phyloP scores from a whole-genome alignment of 768 basidiomycete species.

The Rhizopogon rudus region DNA sequence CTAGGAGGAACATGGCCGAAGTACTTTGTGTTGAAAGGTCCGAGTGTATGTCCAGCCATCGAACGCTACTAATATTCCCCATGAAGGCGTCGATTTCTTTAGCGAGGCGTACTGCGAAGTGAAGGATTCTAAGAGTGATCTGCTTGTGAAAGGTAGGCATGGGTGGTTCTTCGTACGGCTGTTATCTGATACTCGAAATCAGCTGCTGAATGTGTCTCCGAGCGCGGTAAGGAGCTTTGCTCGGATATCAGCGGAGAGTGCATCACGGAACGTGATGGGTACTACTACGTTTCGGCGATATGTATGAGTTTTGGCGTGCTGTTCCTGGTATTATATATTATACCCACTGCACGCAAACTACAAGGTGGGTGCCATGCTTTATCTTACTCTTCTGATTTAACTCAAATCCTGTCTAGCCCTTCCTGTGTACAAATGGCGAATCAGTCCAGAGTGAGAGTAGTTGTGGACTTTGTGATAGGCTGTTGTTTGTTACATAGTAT shows the following conservation, averaged over 20 bases:
- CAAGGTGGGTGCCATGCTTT: slow-evolving; percentile 57
- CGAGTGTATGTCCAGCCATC: slow-evolving; percentile 1
- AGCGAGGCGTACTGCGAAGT: slow-evolving; percentile 82
- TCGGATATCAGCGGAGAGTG: slow-evolving; percentile 73
- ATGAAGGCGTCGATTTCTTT: slow-evolving; percentile 79
- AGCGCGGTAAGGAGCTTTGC: slow-evolving; percentile 82
- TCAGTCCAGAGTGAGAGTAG: slow-evolving; percentile 32
- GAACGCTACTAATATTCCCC: slow-evolving; percentile 7
- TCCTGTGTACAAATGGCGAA: slow-evolving; percentile 68
- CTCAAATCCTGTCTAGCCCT: slow-evolving; percentile 39
- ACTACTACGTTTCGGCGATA: slow-evolving; percentile 78
- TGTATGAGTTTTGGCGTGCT: slow-evolving; percentile 76
- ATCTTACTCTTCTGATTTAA: not conserved
- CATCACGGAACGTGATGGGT: slow-evolving; percentile 84
- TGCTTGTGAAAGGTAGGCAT: slow-evolving; percentile 49
- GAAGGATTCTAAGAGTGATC: slow-evolving; percentile 46
- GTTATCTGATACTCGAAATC: slow-evolving; percentile 9
- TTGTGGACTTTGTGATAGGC: not conserved
- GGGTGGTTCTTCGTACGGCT: slow-evolving; percentile 2
- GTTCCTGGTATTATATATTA: slow-evolving; percentile 69
- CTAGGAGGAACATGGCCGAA: slow-evolving; percentile 98
- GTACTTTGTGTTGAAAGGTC: slow-evolving; percentile 91
- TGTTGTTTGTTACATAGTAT: not conserved
- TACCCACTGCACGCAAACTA: slow-evolving; percentile 78
- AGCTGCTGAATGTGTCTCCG: slow-evolving; percentile 90